A percentile compares a stretch with the other conserved stretches of the same genome.
These are phyloP conservation scores for Xylaria flabelliformis DNA, from an alignment of 495 filamentous ascomycete species.

Conservation along the genomic window DNA sequence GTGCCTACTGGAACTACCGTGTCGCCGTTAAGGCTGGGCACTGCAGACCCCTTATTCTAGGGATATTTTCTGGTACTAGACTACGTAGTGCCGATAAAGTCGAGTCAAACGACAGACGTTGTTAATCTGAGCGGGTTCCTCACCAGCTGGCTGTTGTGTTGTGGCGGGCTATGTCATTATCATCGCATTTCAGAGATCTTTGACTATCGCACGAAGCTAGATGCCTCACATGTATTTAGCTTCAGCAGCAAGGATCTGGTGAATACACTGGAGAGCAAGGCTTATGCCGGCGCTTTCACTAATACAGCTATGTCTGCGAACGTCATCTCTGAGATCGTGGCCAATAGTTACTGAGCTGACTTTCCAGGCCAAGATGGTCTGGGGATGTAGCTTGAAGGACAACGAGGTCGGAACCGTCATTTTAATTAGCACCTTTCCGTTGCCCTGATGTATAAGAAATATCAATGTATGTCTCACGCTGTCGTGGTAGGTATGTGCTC, in stretches of 20 bases:
- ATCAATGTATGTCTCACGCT: not conserved
- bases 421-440: not conserved
- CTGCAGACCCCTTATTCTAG: not conserved
- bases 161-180: not conserved
- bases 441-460: too few relatives aligned
- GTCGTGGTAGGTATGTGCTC: not conserved
- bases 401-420: not conserved
- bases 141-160: not conserved
- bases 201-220: not conserved
- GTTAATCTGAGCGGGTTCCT: not conserved
- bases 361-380: not conserved
- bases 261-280: not conserved
- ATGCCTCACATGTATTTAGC: not conserved
- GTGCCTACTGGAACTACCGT: not conserved
- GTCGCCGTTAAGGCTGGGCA: not conserved
- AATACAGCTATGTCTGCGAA: not conserved
- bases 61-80: not conserved
- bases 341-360: not conserved
- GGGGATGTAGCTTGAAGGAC: not conserved
- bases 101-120: not conserved
- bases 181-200: not conserved
- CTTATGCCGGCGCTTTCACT: not conserved
- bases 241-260: not conserved
- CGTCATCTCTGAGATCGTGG: not conserved
- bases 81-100: not conserved